Percentiles rank a stretch among this genome's conserved stretches.
Conservation (phyloP, 257 asterid genomes). For the Lycium barbarum region DNA sequence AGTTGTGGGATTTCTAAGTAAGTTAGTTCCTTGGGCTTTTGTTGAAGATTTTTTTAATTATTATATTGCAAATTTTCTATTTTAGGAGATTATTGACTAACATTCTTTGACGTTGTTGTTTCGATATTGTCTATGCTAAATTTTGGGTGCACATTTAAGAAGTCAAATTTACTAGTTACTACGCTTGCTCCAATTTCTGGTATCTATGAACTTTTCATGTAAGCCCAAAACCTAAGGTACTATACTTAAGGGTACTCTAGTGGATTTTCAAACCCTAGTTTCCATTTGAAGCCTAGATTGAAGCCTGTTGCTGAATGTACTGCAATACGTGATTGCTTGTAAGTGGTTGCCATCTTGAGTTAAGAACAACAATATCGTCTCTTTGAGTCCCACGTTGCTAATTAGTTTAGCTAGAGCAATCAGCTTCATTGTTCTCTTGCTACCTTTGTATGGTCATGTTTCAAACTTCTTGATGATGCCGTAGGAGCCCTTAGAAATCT, state of each 20-base stretch:
- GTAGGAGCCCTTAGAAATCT: background rate
- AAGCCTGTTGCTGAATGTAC: background rate
- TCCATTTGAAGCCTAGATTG: background rate
- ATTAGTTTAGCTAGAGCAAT: background rate
- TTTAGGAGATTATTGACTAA: background rate
- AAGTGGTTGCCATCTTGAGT: background rate
- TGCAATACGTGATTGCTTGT: background rate
- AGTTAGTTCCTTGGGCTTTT: background rate
- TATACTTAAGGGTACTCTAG: background rate
- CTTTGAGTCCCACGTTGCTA: background rate
- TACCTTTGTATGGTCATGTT: background rate
- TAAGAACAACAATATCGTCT: background rate
- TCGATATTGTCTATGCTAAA: background rate
- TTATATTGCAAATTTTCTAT: background rate
- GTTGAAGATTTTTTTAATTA: background rate
- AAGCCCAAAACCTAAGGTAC: background rate
- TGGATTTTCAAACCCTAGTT: background rate
- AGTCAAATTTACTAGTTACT: constrained; percentile 4
- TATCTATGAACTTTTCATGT: background rate
- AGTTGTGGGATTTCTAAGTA: background rate
- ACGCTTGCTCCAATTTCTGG: background rate
- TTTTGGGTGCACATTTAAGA: background rate
- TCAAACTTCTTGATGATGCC: background rate
- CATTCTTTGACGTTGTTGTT: background rate
- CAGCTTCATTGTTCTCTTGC: background rate